Evolutionary conservation across 2,329 filamentous ascomycete genomes (phyloP).

Genomic region (Calycina herbarum): DNA sequence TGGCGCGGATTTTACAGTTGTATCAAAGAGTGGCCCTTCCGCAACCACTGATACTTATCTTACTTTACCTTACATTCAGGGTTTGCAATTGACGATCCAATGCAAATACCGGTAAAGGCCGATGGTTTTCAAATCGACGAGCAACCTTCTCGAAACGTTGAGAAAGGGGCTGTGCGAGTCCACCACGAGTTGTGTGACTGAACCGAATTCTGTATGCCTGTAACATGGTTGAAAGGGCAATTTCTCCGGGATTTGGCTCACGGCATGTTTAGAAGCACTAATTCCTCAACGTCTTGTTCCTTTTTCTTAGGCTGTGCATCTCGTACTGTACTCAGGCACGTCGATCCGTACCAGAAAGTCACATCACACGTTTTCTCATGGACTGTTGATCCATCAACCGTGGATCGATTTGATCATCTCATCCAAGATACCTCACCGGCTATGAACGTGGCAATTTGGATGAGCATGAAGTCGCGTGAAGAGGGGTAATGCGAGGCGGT

Average conservation of each 20-base stretch:
- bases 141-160: constrained; percentile 1
- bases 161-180: not conserved
- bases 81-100: not conserved
- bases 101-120: not conserved
- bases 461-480: not conserved
- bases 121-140: not conserved
- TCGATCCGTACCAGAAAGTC: constrained; percentile 1
- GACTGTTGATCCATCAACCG: not conserved
- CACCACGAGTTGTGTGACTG: not conserved
- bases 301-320: not conserved
- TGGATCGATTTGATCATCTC: not conserved
- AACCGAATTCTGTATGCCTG: not conserved
- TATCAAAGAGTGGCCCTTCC: no score
- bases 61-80: not conserved
- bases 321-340: not conserved
- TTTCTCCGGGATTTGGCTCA: constrained; percentile 2
- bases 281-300: not conserved
- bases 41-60: not conserved
- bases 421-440: not conserved
- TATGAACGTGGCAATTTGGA: no score
- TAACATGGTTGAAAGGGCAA: constrained; percentile 4
- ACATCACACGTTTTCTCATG: constrained; percentile 2
- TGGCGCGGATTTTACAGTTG: no score
- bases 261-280: not conserved
- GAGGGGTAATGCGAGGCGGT: constrained; percentile 1